Base-by-base conservation (phyloP, 306 rosid species). In the Lagenaria siceraria region DNA sequence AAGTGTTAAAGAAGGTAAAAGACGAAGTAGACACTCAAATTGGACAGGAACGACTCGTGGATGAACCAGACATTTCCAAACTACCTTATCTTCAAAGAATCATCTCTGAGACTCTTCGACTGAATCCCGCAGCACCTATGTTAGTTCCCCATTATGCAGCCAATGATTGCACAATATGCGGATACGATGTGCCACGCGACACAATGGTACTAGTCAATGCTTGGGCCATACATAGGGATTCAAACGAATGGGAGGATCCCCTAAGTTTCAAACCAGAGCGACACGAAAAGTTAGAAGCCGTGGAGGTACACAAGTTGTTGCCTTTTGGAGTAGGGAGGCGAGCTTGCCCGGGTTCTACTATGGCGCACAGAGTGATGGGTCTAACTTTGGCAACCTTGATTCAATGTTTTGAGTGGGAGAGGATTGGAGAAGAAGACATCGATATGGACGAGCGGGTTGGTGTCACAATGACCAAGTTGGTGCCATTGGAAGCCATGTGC, bases 381-480 rank as follows among this genome's bases (percentile, higher is more conserved):
- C 55, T 86, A 35, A 72, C 86, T 75, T 36, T 89, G 31, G 89
- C 81, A 0, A 63, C 81, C 0, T 0, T 89, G 70, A 87, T 89
- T 59, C 94, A 87, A 12, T 87, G 88, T 35, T 88, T 87, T 40
- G 89, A 90, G n/a, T 90, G 96, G 96, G 75, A 86, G 36, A 84
- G 83, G 13, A 54, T 86, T 13, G 25, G 77, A 0, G 22, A 78
- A 0, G 82, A 58, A 59, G 66, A 81, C 79, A 19, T 86, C 56
- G 87, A 87, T n/a, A 80, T 88, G 90, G 78, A n/a, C 0, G 90
- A 90, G 78, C 79, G 82, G 3, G 1, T 2, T 0, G 92, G 91
- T 27, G 64, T 64, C 22, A 8, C 83, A 1, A 79, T 88, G 84
- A 81, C 85, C 2, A 90, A 83, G 70, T 77, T 61, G 7, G 78